Evolutionary conservation across 208 protist genomes (phyloP), one percentile per base, ranked within the genome.

Genomic region (Zelonia costaricensis): DNA sequence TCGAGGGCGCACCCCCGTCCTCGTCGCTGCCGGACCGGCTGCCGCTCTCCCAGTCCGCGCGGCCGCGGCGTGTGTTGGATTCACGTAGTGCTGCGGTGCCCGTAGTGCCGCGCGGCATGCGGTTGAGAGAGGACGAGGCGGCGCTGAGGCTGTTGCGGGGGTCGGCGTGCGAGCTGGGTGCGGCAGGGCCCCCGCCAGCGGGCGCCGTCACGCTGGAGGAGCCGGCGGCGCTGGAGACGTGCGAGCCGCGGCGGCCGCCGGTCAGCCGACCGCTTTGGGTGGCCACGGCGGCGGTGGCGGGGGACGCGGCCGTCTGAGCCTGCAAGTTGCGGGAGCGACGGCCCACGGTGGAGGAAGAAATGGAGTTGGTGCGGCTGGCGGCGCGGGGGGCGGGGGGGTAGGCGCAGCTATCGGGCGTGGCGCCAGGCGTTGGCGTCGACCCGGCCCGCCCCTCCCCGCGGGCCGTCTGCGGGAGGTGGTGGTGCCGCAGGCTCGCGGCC

Each of bases 331-430:
- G n/a, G 18, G 40, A 35, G 18, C 30, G 15, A n/a, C 28, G 49
- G 22, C 40, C 48, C 6, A 46, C 5, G 4, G 44, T 0, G 2
- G 64, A 64, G n/a, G 57, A 72, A 0, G 55, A 27, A 7, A 47
- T 40, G 12, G 63, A 69, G n/a, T 7, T 23, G 25, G 39, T 16
- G 3, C 47, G 28, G 28, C 65, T 72, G 38, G 49, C 65, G 4
- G 65, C 65, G 7, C 65, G 56, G 4, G 65, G 57, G 10, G 65
- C 65, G 20, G 54, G 42, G 4, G 22, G 49, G 23, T 49, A 22
- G 4, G 30, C 23, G 30, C 0, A 8, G 13, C 28, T 0, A 5
- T 58, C 64, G 6, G 1, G 15, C 1, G 36, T 22, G 3, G 18
- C 25, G 1, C 4, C 23, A 0, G 33, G 42, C 20, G 57, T 55